A percentile compares a stretch with the other conserved stretches of the same genome.
phyloP scores from a whole-genome alignment of 2,329 filamentous ascomycete species.

The Rhynchosporium secalis region DNA sequence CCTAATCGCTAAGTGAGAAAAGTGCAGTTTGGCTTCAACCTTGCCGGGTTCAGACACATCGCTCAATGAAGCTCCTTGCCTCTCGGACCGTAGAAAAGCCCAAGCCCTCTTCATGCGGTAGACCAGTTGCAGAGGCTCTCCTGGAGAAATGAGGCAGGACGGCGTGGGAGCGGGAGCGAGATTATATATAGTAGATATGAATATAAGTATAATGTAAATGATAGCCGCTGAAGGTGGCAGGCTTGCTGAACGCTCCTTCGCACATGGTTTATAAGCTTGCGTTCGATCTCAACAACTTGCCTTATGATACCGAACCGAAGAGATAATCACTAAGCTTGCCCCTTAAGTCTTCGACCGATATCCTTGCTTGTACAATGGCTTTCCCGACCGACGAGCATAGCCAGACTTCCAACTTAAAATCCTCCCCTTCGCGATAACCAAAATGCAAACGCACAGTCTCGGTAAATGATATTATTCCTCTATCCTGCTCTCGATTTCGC shows the following conservation, averaged over 20 bases:
- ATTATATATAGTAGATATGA: neutral
- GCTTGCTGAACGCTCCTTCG: too few relatives aligned
- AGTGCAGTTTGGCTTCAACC: conserved; percentile 3
- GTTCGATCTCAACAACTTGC: conserved; percentile 4
- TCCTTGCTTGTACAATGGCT: neutral
- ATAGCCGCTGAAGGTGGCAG: neutral
- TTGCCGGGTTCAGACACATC: neutral
- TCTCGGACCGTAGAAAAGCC: neutral
- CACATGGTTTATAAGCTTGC: neutral
- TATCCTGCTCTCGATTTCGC: conserved; percentile 3
- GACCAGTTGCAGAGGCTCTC: neutral
- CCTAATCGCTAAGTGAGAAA: conserved; percentile 3
- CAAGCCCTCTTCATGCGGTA: neutral
- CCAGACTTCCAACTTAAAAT: neutral
- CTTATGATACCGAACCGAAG: conserved; percentile 14
- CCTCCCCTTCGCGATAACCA: neutral
- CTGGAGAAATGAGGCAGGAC: neutral
- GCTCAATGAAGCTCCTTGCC: neutral
- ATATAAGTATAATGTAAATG: conserved; percentile 1
- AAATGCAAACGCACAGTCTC: neutral
- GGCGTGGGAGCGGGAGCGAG: neutral
- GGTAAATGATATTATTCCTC: neutral
- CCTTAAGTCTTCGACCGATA: conserved; percentile 17
- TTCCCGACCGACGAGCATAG: neutral
- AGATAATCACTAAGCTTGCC: conserved; percentile 21